phyloP scores from a whole-genome alignment of 2,329 filamentous ascomycete genomes.

The Fusarium sacchari region DNA sequence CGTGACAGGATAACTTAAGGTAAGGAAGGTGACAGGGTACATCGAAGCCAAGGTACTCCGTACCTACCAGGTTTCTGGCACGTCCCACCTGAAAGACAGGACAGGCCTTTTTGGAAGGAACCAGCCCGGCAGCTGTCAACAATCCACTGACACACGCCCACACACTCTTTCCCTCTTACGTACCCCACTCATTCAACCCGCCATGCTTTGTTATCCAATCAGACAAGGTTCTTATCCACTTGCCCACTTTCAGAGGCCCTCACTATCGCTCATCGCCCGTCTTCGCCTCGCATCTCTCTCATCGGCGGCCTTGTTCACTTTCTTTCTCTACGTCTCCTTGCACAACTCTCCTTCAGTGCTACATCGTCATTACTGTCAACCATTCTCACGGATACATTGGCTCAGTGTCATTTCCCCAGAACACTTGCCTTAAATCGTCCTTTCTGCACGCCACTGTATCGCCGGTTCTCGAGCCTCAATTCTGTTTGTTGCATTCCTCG shows the following conservation, averaged over 20 bases:
- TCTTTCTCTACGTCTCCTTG: slow-evolving; percentile 26
- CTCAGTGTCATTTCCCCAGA: slow-evolving; percentile 8
- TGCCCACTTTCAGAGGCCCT: slow-evolving; percentile 37
- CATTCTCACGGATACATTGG: slow-evolving; percentile 25
- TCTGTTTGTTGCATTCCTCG: slow-evolving; percentile 29
- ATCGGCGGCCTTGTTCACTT: slow-evolving; percentile 39
- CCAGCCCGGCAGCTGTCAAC: slow-evolving; percentile 43
- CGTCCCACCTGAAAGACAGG: slow-evolving; percentile 41
- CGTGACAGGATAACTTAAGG: not conserved
- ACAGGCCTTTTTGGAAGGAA: slow-evolving; percentile 39
- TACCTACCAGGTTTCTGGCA: slow-evolving; percentile 38
- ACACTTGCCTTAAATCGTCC: slow-evolving; percentile 22
- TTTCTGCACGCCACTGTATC: slow-evolving; percentile 17
- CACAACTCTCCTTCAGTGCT: slow-evolving; percentile 31
- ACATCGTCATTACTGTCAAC: slow-evolving; percentile 35
- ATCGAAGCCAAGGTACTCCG: slow-evolving; percentile 7
- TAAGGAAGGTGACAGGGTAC: slow-evolving; percentile 20
- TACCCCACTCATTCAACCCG: slow-evolving; percentile 32
- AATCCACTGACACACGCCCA: slow-evolving; percentile 38
- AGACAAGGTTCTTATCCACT: slow-evolving; percentile 13
- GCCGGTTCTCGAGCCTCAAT: slow-evolving; percentile 37
- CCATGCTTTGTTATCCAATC: slow-evolving; percentile 5
- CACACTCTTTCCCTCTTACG: slow-evolving; percentile 37
- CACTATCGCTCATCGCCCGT: slow-evolving; percentile 39
- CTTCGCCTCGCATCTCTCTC: slow-evolving; percentile 41